Evolutionary conservation across 2,329 filamentous ascomycete species (phyloP).

Genomic region (Fusarium heterosporum): DNA sequence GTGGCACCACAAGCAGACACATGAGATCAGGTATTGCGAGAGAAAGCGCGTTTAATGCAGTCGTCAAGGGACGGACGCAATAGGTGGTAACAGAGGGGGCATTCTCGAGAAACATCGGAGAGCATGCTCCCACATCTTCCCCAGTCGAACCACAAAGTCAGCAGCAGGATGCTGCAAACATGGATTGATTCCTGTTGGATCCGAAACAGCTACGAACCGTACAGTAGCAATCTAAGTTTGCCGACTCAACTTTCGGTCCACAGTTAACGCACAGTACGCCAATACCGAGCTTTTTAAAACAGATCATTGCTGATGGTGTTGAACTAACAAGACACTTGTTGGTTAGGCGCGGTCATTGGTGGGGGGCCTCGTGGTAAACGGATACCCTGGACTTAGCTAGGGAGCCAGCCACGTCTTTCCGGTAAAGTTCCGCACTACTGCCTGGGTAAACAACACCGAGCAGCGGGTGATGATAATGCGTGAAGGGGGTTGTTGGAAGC

Average conservation of each 20-base stretch:
- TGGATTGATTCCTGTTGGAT: not conserved
- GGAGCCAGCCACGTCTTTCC: constrained; percentile 35
- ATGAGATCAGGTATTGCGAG: not conserved
- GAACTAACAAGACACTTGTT: constrained; percentile 31
- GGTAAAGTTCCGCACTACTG: constrained; percentile 44
- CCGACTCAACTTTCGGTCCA: constrained; percentile 29
- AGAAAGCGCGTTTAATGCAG: not conserved
- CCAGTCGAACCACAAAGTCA: not conserved
- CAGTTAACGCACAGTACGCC: constrained; percentile 24
- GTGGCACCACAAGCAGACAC: not conserved
- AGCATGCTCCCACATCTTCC: not conserved
- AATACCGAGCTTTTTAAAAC: constrained; percentile 16
- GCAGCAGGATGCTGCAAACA: not conserved
- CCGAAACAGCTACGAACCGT: constrained; percentile 6
- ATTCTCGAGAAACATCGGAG: not conserved
- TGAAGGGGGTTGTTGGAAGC: constrained; percentile 32
- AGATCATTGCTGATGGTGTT: constrained; percentile 31
- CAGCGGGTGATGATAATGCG: constrained; percentile 20
- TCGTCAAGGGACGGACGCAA: not conserved
- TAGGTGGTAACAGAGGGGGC: too few relatives aligned
- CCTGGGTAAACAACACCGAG: constrained; percentile 14
- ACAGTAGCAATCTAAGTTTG: constrained; percentile 1
- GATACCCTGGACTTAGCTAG: constrained; percentile 26
- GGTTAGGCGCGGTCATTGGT: constrained; percentile 33
- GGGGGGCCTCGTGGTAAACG: constrained; percentile 45